phyloP scores from a whole-genome alignment of 148 eudicot genomes.

The Spergularia bocconei region DNA sequence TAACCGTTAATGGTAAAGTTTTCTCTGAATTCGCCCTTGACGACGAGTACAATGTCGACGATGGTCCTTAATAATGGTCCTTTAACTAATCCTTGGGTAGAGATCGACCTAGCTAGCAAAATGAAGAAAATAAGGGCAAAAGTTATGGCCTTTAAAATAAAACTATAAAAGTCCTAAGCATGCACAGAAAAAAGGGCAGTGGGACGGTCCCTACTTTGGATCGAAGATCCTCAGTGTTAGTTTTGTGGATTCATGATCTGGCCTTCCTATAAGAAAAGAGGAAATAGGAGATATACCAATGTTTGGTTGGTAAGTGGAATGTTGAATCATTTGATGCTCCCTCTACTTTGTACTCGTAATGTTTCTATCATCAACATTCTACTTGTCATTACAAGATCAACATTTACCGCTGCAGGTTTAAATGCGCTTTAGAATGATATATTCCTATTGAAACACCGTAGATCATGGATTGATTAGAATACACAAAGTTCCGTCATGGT shows the following conservation, averaged over 20 bases:
- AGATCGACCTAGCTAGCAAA: background rate
- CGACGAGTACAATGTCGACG: background rate
- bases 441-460: no score
- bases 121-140: background rate
- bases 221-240: background rate
- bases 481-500: no score
- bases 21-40: no score
- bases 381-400: background rate
- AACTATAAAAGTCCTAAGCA: conserved; percentile 5
- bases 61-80: background rate
- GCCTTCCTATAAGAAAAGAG: background rate
- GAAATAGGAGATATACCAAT: conserved; percentile 6
- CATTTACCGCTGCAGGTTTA: background rate
- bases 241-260: conserved; percentile 29
- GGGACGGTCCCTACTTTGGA: conserved; percentile 29
- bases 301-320: conserved; percentile 34
- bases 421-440: background rate
- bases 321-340: conserved; percentile 30
- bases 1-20: no score
- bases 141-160: background rate
- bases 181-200: conserved; percentile 16
- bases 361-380: background rate
- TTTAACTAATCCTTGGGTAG: background rate
- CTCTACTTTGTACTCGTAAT: background rate
- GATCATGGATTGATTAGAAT: no score